Evolutionary conservation across 768 basidiomycete genomes (phyloP), one percentile per base, ranked within the genome.

Genomic region (Favolaschia claudopus): DNA sequence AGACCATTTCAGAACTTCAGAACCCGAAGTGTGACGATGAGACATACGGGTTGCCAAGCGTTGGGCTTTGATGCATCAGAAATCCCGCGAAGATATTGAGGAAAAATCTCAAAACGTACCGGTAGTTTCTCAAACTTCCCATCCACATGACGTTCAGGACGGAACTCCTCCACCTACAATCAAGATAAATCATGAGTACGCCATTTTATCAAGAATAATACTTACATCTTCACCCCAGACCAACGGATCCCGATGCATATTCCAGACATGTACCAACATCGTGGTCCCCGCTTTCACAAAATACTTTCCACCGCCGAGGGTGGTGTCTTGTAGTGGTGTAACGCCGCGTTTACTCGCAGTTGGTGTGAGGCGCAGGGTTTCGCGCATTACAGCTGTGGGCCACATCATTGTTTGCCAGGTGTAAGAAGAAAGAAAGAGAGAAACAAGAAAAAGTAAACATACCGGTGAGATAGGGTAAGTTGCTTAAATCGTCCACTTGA

Each of bases 141-240:
- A 46, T 80, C 77, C 25, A 81, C 60, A 75, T 81, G 77, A 8
- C 82, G 74, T 58, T 82, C 82, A 2, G 82, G 82, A 34, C 65
- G 71, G 68, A 78, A 82, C 50, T 74, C 72, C 14, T 76, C 65
- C 9, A 76, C 82, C 67, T 82, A 29, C 8, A 20, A 15, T 1
- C 19, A 45, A 38, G 13, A 31, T 7, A 9, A 10, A 2, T 10
- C 24, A 15, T 31, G 13, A 25, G 15, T 22, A 20, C 9, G 15
- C 8, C 10, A 3, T 4, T 31, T 17, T 27, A 38, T 15, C 24
- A 24, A 15, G 15, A 39, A 7, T 9, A 27, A n/a, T 2, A 72
- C 76, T 59, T 63, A 79, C 82, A 63, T 84, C 80, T 37, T 79
- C 79, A 6, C 82, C 82, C 78, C 79, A 84, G 1, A 82, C 77